Conservation (phyloP, 2,329 filamentous ascomycete species). For the Nemania sp. region DNA sequence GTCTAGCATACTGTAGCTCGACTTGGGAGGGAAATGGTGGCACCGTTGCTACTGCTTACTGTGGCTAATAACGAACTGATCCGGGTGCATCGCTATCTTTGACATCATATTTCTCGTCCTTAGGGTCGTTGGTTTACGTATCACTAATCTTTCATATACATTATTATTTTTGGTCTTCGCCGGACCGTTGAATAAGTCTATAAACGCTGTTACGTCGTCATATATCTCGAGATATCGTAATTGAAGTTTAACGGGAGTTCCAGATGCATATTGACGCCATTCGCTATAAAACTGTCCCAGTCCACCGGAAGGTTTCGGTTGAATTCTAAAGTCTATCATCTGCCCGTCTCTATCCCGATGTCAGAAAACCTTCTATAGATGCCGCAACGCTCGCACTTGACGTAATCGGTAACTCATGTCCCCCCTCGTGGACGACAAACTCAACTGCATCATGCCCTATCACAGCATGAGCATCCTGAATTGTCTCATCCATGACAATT, state of each 20-base stretch:
- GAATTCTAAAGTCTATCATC: constrained; percentile 14
- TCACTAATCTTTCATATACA: not conserved
- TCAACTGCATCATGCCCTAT: constrained; percentile 69
- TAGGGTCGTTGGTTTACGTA: not conserved
- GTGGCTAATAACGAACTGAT: no score
- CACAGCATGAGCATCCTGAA: constrained; percentile 68
- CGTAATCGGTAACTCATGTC: constrained; percentile 77
- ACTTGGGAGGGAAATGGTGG: no score
- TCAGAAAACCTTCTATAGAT: constrained; percentile 46
- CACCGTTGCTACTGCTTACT: no score
- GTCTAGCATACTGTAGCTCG: no score
- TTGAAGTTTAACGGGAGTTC: not conserved
- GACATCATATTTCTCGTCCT: no score
- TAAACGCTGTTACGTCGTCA: not conserved
- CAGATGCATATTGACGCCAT: not conserved
- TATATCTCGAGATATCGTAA: not conserved
- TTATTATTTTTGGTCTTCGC: not conserved
- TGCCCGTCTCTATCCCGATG: not conserved
- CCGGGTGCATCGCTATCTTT: no score
- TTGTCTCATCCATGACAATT: constrained; percentile 72
- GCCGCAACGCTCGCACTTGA: constrained; percentile 68
- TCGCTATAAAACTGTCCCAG: not conserved
- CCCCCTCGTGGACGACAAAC: constrained; percentile 69
- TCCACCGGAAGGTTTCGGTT: not conserved
- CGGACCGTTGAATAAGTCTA: not conserved